These are phyloP conservation scores for Micractinium conductrix DNA, from an alignment of 139 green algal species.

Conservation along the genomic window DNA sequence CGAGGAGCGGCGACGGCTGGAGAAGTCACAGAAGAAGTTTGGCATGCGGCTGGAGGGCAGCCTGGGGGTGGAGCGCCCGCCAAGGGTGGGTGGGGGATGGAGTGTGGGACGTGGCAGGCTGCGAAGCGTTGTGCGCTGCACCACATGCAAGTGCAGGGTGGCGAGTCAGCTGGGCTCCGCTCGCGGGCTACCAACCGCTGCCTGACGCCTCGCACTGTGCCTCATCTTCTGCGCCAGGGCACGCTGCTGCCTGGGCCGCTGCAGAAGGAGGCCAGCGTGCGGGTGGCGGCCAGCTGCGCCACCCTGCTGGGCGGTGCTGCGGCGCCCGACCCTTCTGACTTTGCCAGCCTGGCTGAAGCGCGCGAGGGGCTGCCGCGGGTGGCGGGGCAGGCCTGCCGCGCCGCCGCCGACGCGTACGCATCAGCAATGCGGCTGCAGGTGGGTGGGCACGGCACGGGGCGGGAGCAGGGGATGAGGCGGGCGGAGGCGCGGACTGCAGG, in stretches of 20 bases:
- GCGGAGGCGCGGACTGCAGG: too few species aligned
- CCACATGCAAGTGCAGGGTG: not conserved
- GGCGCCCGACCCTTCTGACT: conserved; percentile 8
- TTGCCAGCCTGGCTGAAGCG: conserved; percentile 5
- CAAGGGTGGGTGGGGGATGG: conserved; percentile 1
- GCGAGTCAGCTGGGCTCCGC: too few species aligned
- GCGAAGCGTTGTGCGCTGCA: not conserved
- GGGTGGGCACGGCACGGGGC: not conserved
- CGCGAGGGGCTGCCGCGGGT: conserved; percentile 11
- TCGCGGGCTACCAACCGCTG: too few species aligned
- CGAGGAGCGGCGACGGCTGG: conserved; percentile 38
- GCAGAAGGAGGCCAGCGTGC: conserved; percentile 24
- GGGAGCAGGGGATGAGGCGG: too few species aligned
- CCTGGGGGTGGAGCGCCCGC: conserved; percentile 35
- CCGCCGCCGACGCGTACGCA: conserved; percentile 19
- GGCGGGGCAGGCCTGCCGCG: conserved; percentile 10
- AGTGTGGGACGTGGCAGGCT: not conserved
- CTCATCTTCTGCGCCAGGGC: not conserved
- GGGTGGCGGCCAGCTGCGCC: not conserved
- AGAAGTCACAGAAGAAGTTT: conserved; percentile 47
- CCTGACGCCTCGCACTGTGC: not conserved
- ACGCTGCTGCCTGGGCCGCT: conserved; percentile 44
- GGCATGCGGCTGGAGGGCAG: conserved; percentile 43
- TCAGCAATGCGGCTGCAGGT: conserved; percentile 53
- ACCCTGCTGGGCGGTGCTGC: conserved; percentile 37